A percentile compares a stretch with the other conserved stretches of the same genome.
Evolutionary conservation across 2,329 filamentous ascomycete species (phyloP).

Genomic region (Myriosclerotinia duriaeana): DNA sequence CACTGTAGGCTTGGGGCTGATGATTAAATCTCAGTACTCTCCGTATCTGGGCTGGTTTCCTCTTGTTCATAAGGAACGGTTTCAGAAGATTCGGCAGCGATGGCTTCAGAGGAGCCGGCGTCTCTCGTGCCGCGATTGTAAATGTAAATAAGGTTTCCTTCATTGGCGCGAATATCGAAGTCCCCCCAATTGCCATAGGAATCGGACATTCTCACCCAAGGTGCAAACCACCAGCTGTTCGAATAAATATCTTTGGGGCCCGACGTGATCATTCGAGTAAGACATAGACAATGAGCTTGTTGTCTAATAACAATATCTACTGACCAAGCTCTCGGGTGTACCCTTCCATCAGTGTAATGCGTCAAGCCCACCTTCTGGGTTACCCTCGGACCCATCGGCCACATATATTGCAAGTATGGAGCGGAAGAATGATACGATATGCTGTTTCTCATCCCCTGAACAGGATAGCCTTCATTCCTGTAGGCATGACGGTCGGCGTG

Average conservation of each 20-base stretch:
- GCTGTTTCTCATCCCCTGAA: background rate
- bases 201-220: background rate
- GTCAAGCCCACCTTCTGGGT: background rate
- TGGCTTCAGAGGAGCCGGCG: background rate
- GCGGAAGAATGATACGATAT: background rate
- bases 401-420: background rate
- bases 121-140: background rate
- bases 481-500: background rate
- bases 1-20: background rate
- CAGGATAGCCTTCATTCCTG: background rate
- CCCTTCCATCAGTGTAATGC: background rate
- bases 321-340: background rate
- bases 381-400: background rate
- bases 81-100: background rate
- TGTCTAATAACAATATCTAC: constrained; percentile 1
- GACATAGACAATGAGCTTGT: background rate
- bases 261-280: background rate
- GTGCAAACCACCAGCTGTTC: background rate
- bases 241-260: background rate
- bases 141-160: background rate
- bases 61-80: background rate
- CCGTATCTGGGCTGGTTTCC: background rate
- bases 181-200: constrained; percentile 1
- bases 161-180: background rate
- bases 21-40: background rate